Base-by-base conservation (phyloP, 208 protist genomes). In the Naegleria fowleri region DNA sequence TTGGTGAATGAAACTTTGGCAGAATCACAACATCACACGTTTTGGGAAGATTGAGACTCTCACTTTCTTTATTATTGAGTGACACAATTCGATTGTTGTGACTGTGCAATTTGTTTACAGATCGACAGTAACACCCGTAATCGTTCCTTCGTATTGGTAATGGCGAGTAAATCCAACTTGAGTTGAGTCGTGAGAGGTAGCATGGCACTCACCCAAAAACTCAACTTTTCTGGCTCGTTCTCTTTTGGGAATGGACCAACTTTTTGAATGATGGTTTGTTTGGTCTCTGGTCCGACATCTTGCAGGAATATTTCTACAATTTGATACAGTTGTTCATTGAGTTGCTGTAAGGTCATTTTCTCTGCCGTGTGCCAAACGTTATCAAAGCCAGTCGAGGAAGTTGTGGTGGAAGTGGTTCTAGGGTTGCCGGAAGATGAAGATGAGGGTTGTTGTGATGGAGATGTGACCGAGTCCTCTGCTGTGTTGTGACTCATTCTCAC, bases 171-270 rank as follows among this genome's bases (percentile, higher is more conserved):
- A 38, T 88, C 85, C 4, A 88, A 13, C 33, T 88, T 88, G 25
- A 58, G 6, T 58, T 29, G 39, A 39, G 85, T 58, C n/a, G n/a
- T 58, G 11, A 88, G 41, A 25, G 85, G 85, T 9, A 88, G 36
- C 13, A 88, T 43, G 22, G 41, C 43, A 58, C n/a, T 22, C 13
- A 88, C 39, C 85, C 85, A 88, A 58, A 88, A 88, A 36, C n/a
- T 40, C n/a, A 51, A 58, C 19, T 88, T 58, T 29, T 58, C 85
- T 43, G 6, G 19, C 5, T 88, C 43, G 5, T 58, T 39, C 33
- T 51, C n/a, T 16, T 29, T 29, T 19, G 85, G 85, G 0, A 58
- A 36, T 11, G 39, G 39, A 0, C 85, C 85, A 88, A 88, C 55
- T 43, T 88, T 88, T 38, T 88, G 41, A 7, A 40, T 5, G 5